Evolutionary conservation across 495 filamentous ascomycete species (phyloP).

Genomic region (Amphirosellinia nigrospora): DNA sequence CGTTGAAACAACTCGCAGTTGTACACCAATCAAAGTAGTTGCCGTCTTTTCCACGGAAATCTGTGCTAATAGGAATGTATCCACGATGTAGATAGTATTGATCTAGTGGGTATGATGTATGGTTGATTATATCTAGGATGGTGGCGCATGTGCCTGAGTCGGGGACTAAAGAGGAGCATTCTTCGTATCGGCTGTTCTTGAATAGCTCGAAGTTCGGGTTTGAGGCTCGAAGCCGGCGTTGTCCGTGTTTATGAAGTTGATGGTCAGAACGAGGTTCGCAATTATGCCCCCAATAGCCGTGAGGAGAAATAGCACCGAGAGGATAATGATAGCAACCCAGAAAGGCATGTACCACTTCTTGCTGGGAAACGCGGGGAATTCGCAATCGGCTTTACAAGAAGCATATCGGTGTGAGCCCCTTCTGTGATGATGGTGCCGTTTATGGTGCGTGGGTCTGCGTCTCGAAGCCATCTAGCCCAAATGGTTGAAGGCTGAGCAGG

Average conservation of each 20-base stretch:
- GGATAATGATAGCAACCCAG: neutral
- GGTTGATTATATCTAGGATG: neutral
- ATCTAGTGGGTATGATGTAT: neutral
- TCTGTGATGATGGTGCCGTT: neutral
- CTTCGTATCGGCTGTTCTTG: slow-evolving; percentile 16
- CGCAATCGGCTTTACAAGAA: neutral
- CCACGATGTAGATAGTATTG: neutral
- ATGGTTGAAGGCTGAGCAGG: no score
- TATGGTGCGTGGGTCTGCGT: no score
- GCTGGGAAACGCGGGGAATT: neutral
- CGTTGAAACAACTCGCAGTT: neutral
- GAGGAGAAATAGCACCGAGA: neutral
- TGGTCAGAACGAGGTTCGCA: neutral
- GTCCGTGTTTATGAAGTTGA: slow-evolving; percentile 19
- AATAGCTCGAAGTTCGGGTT: slow-evolving; percentile 1
- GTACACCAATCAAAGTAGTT: neutral
- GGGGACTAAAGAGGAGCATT: slow-evolving; percentile 12
- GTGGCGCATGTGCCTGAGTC: slow-evolving; percentile 11
- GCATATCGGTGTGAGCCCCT: neutral
- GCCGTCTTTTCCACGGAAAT: neutral
- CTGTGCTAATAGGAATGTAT: neutral
- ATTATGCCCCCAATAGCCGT: neutral
- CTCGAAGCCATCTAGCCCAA: no score
- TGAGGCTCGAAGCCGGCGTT: neutral
- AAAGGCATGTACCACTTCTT: neutral